phyloP scores from a whole-genome alignment of 169 alveolate species.

The Besnoitia besnoiti region DNA sequence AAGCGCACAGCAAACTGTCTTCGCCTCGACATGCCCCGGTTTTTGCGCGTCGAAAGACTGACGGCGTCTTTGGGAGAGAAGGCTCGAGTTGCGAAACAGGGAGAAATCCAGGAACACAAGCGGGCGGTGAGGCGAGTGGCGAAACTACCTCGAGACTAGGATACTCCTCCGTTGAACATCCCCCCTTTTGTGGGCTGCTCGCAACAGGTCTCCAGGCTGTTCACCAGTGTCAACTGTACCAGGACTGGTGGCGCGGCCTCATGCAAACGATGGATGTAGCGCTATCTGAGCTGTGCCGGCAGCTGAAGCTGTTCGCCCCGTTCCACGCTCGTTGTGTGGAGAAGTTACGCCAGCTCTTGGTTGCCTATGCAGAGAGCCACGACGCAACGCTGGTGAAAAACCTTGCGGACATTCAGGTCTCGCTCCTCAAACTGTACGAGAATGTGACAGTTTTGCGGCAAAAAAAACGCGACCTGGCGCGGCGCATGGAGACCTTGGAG shows the following conservation, averaged over 20 bases:
- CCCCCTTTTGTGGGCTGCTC: neutral
- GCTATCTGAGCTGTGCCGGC: slow-evolving; percentile 13
- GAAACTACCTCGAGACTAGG: too few species aligned
- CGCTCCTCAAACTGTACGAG: neutral
- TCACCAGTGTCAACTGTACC: neutral
- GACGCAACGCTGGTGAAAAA: neutral
- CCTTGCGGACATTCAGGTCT: neutral
- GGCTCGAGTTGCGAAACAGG: too few species aligned
- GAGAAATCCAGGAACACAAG: too few species aligned
- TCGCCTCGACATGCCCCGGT: too few species aligned
- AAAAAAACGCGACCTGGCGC: neutral
- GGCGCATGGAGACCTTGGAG: neutral
- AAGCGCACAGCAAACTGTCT: too few species aligned
- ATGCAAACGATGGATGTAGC: neutral
- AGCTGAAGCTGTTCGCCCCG: slow-evolving; percentile 5
- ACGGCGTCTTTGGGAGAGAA: too few species aligned
- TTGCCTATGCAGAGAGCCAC: neutral
- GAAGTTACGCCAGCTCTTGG: neutral
- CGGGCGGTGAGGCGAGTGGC: too few species aligned
- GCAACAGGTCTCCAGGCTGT: slow-evolving; percentile 14
- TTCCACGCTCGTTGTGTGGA: slow-evolving; percentile 35
- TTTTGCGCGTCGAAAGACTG: too few species aligned
- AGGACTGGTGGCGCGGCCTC: slow-evolving; percentile 18
- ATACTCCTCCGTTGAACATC: too few species aligned
- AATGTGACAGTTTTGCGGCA: neutral